phyloP scores from a whole-genome alignment of 2,329 filamentous ascomycete genomes.

The Xylaria sp. region DNA sequence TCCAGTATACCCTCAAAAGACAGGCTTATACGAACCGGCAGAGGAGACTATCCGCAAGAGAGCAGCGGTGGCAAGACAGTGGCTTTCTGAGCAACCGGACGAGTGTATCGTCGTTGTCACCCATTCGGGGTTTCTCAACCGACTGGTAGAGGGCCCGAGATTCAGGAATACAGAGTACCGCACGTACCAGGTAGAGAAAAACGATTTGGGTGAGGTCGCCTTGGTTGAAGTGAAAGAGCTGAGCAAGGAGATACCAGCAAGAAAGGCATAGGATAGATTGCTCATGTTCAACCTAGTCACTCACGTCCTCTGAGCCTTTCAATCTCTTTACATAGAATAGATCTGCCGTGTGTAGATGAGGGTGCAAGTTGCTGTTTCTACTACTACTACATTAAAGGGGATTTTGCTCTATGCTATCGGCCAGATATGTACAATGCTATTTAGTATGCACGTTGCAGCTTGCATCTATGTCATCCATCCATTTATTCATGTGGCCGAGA shows the following conservation, averaged over 20 bases:
- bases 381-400: neutral
- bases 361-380: neutral
- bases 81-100: constrained; percentile 39
- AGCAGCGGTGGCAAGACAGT: constrained; percentile 36
- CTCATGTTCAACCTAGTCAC: neutral
- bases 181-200: constrained; percentile 33
- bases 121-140: constrained; percentile 41
- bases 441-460: too few relatives aligned
- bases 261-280: neutral
- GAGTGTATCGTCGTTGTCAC: constrained; percentile 42
- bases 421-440: too few relatives aligned
- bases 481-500: constrained; percentile 42
- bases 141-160: constrained; percentile 37
- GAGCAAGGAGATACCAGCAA: constrained; percentile 22
- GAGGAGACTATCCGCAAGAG: constrained; percentile 38
- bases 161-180: constrained; percentile 41
- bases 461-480: neutral
- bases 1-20: constrained; percentile 42
- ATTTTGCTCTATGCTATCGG: neutral
- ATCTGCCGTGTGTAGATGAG: neutral
- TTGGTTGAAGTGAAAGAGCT: constrained; percentile 30
- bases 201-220: constrained; percentile 18
- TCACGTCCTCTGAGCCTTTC: too few relatives aligned
- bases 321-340: neutral
- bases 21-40: constrained; percentile 39